phyloP scores from a whole-genome alignment of 352 stramenopile species.

The Phytopythium cucurbitacearum region DNA sequence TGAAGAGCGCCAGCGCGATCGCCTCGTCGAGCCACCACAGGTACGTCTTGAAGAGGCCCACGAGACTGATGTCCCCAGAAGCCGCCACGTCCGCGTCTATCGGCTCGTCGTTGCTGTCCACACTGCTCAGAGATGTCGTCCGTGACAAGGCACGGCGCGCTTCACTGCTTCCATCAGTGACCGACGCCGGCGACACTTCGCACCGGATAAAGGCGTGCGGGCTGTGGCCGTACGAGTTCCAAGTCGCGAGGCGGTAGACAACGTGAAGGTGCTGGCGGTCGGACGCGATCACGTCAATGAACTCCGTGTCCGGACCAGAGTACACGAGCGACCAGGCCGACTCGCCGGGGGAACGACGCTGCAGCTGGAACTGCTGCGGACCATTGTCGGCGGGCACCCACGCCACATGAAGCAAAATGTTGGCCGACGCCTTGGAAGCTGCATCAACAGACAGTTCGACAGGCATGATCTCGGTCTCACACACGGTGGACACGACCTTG shows the following conservation, averaged over 20 bases:
- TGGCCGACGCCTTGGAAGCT: constrained; percentile 12
- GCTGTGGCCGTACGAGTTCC: constrained; percentile 81
- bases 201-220: constrained; percentile 55
- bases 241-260: constrained; percentile 73
- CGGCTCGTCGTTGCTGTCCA: constrained; percentile 9
- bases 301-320: constrained; percentile 62
- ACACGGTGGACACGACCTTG: constrained; percentile 36
- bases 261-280: constrained; percentile 32
- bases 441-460: neutral
- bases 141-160: constrained; percentile 4
- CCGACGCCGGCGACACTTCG: constrained; percentile 14
- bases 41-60: constrained; percentile 56
- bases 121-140: constrained; percentile 1
- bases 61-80: constrained; percentile 16
- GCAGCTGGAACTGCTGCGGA: constrained; percentile 63
- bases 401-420: constrained; percentile 47
- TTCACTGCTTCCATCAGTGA: too few relatives aligned
- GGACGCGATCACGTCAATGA: constrained; percentile 55
- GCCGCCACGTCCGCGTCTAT: neutral
- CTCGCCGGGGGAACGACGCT: constrained; percentile 60
- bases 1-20: constrained; percentile 65
- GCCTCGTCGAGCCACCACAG: constrained; percentile 86
- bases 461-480: constrained; percentile 14
- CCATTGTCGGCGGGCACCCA: constrained; percentile 47
- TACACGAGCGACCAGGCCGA: constrained; percentile 54